phyloP scores from a whole-genome alignment of 441 rosid species.

The Theobroma grandiflorum region DNA sequence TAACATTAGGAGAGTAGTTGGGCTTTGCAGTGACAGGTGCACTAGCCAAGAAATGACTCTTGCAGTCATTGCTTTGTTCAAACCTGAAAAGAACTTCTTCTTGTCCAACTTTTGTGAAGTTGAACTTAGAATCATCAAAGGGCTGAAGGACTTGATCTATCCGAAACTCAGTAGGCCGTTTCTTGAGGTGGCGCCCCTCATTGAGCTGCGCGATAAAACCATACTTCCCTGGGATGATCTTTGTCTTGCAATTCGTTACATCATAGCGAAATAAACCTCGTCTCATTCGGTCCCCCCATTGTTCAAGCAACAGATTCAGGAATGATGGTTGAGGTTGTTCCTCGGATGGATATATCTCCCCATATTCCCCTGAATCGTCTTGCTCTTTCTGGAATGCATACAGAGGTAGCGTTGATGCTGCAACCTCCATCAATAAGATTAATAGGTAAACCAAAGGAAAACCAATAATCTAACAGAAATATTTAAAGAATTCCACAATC shows the following conservation, averaged over 20 bases:
- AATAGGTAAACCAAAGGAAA: neutral
- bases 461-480: neutral
- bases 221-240: slow-evolving; percentile 33
- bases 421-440: neutral
- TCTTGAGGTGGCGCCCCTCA: slow-evolving; percentile 46
- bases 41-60: slow-evolving; percentile 25
- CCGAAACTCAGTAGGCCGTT: slow-evolving; percentile 44
- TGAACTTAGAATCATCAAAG: slow-evolving; percentile 40
- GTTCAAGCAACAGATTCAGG: slow-evolving; percentile 36
- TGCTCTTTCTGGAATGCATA: slow-evolving; percentile 31
- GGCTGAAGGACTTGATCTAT: slow-evolving; percentile 46
- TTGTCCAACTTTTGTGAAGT: slow-evolving; percentile 47
- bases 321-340: slow-evolving; percentile 28
- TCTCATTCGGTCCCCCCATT: slow-evolving; percentile 43
- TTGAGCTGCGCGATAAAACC: slow-evolving; percentile 44
- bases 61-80: slow-evolving; percentile 30
- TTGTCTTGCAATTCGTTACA: slow-evolving; percentile 37
- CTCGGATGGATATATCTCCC: neutral
- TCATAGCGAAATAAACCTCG: slow-evolving; percentile 39
- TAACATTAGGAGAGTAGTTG: slow-evolving; percentile 39
- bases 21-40: slow-evolving; percentile 29
- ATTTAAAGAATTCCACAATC: neutral
- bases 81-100: slow-evolving; percentile 45
- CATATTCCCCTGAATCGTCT: slow-evolving; percentile 11
- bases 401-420: slow-evolving; percentile 32